phyloP scores from a whole-genome alignment of 2,329 filamentous ascomycete genomes.

The Fusarium sp. region DNA sequence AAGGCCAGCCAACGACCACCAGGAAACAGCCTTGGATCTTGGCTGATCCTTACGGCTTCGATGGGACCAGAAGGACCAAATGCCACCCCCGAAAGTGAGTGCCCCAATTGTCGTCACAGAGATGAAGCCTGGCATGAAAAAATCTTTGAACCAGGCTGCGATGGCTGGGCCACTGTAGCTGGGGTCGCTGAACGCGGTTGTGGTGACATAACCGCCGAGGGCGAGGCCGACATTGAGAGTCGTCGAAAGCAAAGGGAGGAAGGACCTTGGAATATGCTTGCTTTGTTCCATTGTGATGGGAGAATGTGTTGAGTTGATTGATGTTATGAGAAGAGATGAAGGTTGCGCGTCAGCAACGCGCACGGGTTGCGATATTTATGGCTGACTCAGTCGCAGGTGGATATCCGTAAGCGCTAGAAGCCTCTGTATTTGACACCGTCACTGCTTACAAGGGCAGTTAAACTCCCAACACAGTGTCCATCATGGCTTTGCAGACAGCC shows the following conservation, averaged over 20 bases:
- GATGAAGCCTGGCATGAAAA: conserved; percentile 30
- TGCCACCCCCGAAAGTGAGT: conserved; percentile 4
- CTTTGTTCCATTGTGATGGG: neutral
- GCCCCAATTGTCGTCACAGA: conserved; percentile 21
- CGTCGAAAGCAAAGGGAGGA: neutral
- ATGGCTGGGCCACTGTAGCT: conserved; percentile 24
- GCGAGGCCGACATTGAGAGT: neutral
- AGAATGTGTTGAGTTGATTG: neutral
- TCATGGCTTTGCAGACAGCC: neutral
- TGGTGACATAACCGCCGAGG: conserved; percentile 26
- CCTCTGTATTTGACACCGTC: neutral
- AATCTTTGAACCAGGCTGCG: conserved; percentile 25
- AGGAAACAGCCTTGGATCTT: neutral
- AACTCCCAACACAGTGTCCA: neutral
- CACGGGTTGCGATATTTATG: neutral
- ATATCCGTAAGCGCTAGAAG: neutral
- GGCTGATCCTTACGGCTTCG: neutral
- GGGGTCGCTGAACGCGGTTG: conserved; percentile 13
- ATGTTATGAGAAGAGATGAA: neutral
- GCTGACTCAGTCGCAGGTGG: neutral
- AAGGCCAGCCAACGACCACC: neutral
- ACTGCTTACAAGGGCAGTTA: neutral
- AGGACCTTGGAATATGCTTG: neutral
- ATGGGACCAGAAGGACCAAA: neutral
- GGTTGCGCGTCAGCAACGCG: neutral